These are phyloP conservation scores for Leccinum olivaceoglutinosum DNA, from an alignment of 1,284 basidiomycete genomes.

Conservation along the genomic window DNA sequence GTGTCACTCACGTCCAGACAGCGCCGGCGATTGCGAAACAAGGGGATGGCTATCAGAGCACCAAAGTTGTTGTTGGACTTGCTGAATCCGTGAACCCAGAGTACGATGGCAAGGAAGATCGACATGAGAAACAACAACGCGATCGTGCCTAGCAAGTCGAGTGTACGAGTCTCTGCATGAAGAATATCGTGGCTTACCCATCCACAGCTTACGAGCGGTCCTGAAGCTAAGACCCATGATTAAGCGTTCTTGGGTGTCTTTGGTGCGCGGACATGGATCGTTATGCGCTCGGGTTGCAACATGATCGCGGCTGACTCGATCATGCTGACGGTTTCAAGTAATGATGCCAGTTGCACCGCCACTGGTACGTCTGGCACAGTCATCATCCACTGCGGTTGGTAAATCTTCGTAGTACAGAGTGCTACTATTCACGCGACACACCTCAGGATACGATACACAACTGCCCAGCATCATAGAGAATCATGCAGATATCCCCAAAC, in stretches of 20 bases:
- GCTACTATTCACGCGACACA: not conserved
- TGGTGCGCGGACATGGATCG: not conserved
- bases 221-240: constrained; percentile 28
- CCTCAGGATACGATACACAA: constrained; percentile 9
- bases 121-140: constrained; percentile 26
- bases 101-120: constrained; percentile 26
- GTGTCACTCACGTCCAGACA: constrained; percentile 25
- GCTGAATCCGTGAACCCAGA: constrained; percentile 28
- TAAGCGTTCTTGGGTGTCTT: not conserved
- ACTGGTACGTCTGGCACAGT: constrained; percentile 5
- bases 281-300: constrained; percentile 1
- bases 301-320: constrained; percentile 14
- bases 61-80: constrained; percentile 27
- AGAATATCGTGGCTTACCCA: constrained; percentile 22
- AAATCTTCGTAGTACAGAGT: not conserved
- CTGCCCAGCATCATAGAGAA: constrained; percentile 4
- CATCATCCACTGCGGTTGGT: constrained; percentile 11
- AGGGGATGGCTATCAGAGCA: constrained; percentile 27
- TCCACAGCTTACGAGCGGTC: constrained; percentile 27
- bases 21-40: constrained; percentile 24
- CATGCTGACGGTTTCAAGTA: not conserved
- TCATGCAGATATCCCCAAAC: not conserved
- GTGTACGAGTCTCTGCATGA: not conserved
- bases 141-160: constrained; percentile 19
- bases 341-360: constrained; percentile 16